Conservation (phyloP, 1,139 yeast species). For the Nadsonia commutata region DNA sequence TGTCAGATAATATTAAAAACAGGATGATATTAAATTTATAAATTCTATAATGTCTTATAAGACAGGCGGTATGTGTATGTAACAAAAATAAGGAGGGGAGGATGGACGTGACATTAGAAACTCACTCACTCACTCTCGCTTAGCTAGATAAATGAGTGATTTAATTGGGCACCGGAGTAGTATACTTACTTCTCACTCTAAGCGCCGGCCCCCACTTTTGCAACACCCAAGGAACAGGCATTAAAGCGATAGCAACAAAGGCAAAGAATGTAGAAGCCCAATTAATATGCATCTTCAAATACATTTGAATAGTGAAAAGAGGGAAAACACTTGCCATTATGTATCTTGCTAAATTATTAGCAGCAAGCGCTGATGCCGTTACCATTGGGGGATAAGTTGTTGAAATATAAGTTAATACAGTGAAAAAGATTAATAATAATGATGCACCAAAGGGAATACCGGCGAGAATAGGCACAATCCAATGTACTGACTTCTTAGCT, state of each 20-base stretch:
- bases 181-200: not conserved
- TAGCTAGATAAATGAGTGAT: too few relatives aligned
- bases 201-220: not conserved
- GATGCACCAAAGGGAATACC: conserved; percentile 69
- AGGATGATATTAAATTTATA: too few relatives aligned
- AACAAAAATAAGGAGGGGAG: too few relatives aligned
- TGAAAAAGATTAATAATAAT: conserved; percentile 42
- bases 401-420: not conserved
- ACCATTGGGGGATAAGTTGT: conserved; percentile 22
- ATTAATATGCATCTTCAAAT: conserved; percentile 50
- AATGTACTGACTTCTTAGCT: conserved; percentile 31
- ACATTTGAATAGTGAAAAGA: conserved; percentile 61
- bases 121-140: too few relatives aligned
- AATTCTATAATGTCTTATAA: too few relatives aligned
- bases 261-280: conserved; percentile 77
- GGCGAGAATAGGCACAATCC: conserved; percentile 49
- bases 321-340: conserved; percentile 65
- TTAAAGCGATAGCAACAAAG: conserved; percentile 41
- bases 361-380: conserved; percentile 85
- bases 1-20: too few relatives aligned
- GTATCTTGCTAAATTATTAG: conserved; percentile 68
- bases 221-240: conserved; percentile 61
- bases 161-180: too few relatives aligned
- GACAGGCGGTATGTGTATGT: too few relatives aligned
- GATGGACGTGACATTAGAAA: too few relatives aligned